Evolutionary conservation across 805 yeast species (phyloP), one percentile per base, ranked within the genome.

Genomic region (Schwanniomyces sp.): DNA sequence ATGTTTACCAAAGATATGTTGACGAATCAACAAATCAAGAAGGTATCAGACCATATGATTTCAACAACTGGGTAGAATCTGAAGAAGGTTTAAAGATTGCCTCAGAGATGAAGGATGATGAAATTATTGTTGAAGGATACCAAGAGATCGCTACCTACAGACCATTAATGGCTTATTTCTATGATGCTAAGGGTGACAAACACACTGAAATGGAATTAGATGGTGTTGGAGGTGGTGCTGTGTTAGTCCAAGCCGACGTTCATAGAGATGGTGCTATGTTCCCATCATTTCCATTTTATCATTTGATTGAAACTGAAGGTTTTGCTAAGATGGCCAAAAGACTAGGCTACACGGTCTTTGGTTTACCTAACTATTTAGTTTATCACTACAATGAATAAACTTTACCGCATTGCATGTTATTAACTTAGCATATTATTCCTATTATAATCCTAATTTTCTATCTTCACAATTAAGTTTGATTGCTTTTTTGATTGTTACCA

Each of bases 211-310:
- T 94, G 88, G 81, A 80, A 40, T 76, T 94, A 50, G 98, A 94
- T 66, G 99, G 99, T 64, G 98, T 94, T 48, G 99, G 99, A 45
- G 98, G 97, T 52, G 96, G 97, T 18, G 96, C 97, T 38, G 84
- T 96, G 28, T 66, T 94, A 70, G 99, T 94, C 27, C 90, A 92
- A 63, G 96, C 97, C 9, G 97, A 91, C 56, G 99, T 94, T 45
- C 99, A 94, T 69, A 80, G 99, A 65, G 99, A 94, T 67, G 99
- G 99, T 44, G 98, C 98, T 46, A 92, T 94, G 97, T 94, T 94
- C 81, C 99, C 99, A 14, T 88, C 95, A 43, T 94, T 94, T 81
- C 94, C 99, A 50, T 94, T 94, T 76, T 91, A 92, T 66, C 96
- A 94, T 66, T 78, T 94, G 66, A 91, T 94, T 53, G 99, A 94